phyloP scores from a whole-genome alignment of 1,139 yeast species.

The Magnusiomyces clavatus region DNA sequence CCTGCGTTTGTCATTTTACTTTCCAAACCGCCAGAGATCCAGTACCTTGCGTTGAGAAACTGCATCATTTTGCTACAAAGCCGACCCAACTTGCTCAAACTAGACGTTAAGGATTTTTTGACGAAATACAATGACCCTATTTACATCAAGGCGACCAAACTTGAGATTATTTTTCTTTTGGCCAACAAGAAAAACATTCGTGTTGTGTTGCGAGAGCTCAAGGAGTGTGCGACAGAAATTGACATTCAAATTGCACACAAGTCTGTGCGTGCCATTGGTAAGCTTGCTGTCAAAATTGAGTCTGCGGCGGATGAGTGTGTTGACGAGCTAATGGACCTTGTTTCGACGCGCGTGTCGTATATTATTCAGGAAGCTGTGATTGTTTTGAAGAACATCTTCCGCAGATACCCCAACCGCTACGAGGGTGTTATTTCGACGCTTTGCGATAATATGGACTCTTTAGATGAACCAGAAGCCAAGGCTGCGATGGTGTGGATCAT shows the following conservation, averaged over 20 bases:
- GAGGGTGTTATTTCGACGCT: conserved; percentile 38
- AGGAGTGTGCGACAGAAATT: conserved; percentile 80
- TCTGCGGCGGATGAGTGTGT: conserved; percentile 58
- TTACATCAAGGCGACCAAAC: conserved; percentile 81
- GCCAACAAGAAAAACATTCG: conserved; percentile 60
- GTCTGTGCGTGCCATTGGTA: conserved; percentile 85
- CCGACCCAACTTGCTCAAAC: conserved; percentile 49
- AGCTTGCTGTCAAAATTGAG: conserved; percentile 68
- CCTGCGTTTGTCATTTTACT: conserved; percentile 64
- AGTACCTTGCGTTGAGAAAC: conserved; percentile 74
- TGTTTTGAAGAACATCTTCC: conserved; percentile 65
- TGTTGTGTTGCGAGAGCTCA: conserved; percentile 63
- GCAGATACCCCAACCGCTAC: conserved; percentile 60
- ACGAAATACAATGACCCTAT: conserved; percentile 80
- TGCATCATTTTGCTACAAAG: conserved; percentile 68
- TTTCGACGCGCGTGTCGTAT: conserved; percentile 61
- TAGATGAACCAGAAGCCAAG: conserved; percentile 75
- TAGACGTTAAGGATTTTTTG: conserved; percentile 73
- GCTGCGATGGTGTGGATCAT: conserved; percentile 77
- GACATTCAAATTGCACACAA: conserved; percentile 81
- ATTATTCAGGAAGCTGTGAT: conserved; percentile 75
- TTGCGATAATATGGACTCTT: conserved; percentile 38
- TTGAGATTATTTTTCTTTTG: conserved; percentile 74
- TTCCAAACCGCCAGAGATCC: conserved; percentile 75
- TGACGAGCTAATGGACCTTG: conserved; percentile 49